Evolutionary conservation across 1,139 yeast species (phyloP), one percentile per base, ranked within the genome.

Genomic region (Taiozyma sp.): DNA sequence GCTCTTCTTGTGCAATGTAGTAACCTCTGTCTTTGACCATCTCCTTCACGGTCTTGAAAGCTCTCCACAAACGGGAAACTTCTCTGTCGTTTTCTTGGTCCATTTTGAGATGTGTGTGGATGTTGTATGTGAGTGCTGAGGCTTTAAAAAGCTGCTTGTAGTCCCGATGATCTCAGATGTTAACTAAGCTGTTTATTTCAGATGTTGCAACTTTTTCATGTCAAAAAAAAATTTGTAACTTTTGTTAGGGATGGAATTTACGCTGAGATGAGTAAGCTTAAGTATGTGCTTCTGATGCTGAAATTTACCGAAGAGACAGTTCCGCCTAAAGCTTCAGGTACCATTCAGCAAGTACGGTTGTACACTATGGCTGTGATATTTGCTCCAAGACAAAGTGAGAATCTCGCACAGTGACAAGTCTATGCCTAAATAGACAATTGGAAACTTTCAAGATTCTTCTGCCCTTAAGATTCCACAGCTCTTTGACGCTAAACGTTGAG

Each of bases 1-100:
- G 76, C 71, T 93, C 99, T 58, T 89, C 93, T 66, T 88, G 91
- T 16, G 96, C 80, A 61, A 93, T 91, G 67, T 84, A 87, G 70
- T 92, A 93, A 19, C 99, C 99, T 66, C 98, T 83, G 70, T 93
- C 99, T 61, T 84, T 78, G 57, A 91, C 98, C 91, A 93, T 86
- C 76, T 93, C 99, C 76, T 93, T 93, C 61, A 92, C 87, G 58
- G 99, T 93, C 67, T 82, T 83, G 74, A 82, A 90, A 40, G 96
- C 86, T 72, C 98, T 84, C 96, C 97, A 93, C 65, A 93, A 79
- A 67, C 96, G 86, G 55, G 97, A 88, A 50, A 93, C 85, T 57
- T 82, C 83, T 81, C 97, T 87, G 64, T 91, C 97, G 63, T 79
- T 76, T 70, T 90, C 96, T 58, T 68, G 72, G 69, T 91, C 97